These are phyloP conservation scores for Xylogone sp. DNA, from an alignment of 2,329 filamentous ascomycete species.

Conservation along the genomic window DNA sequence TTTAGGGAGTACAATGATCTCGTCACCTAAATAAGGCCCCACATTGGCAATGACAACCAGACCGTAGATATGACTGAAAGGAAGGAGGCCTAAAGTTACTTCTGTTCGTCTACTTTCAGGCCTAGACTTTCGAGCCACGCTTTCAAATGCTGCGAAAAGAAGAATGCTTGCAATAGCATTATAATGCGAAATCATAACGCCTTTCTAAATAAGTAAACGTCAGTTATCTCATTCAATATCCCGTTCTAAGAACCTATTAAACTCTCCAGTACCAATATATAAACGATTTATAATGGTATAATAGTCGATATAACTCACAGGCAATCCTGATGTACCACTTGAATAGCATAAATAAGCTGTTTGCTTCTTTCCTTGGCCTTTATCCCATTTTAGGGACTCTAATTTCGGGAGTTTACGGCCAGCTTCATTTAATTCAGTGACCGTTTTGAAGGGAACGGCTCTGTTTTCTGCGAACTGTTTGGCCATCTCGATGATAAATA, in stretches of 20 bases:
- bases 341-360: constrained; percentile 78
- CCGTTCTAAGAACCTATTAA: not conserved
- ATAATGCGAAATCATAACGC: constrained; percentile 75
- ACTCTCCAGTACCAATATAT: not conserved
- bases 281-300: not conserved
- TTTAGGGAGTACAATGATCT: constrained; percentile 67
- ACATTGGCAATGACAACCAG: constrained; percentile 67
- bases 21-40: constrained; percentile 67
- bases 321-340: constrained; percentile 74
- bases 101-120: constrained; percentile 18
- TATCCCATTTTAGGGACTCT: constrained; percentile 54
- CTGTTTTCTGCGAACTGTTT: constrained; percentile 45
- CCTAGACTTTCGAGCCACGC: constrained; percentile 25
- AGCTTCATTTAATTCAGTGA: constrained; percentile 61
- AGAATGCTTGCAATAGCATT: constrained; percentile 77
- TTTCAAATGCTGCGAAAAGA: constrained; percentile 50
- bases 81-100: constrained; percentile 63
- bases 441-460: constrained; percentile 54
- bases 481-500: constrained; percentile 69
- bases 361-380: constrained; percentile 63
- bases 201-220: constrained; percentile 53
- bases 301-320: constrained; percentile 41
- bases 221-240: not conserved
- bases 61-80: constrained; percentile 79
- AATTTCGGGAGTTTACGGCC: constrained; percentile 52